A percentile compares a stretch with the other conserved stretches of the same genome.
These are phyloP conservation scores for Colletotrichum camelliae DNA, from an alignment of 2,329 filamentous ascomycete species.

Conservation along the genomic window DNA sequence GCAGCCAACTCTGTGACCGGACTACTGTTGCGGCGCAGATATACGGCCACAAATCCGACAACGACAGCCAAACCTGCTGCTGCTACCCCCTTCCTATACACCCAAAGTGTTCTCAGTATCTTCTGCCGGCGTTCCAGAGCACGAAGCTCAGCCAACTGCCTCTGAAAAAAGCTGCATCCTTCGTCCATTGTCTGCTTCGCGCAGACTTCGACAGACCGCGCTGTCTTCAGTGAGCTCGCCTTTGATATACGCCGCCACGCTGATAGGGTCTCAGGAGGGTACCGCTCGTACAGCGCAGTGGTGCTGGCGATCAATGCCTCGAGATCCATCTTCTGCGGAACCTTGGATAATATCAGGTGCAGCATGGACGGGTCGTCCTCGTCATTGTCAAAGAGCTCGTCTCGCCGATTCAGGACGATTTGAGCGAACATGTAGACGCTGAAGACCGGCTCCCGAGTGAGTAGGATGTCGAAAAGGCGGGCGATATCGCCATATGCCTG, in stretches of 20 bases:
- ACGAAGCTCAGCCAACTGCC: constrained; percentile 75
- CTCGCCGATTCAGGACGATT: constrained; percentile 80
- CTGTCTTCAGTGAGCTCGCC: constrained; percentile 86
- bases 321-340: constrained; percentile 81
- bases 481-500: constrained; percentile 88
- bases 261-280: constrained; percentile 76
- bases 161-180: constrained; percentile 70
- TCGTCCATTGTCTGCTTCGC: constrained; percentile 65
- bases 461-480: constrained; percentile 88
- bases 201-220: constrained; percentile 56
- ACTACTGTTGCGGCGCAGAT: constrained; percentile 59
- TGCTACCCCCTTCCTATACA: constrained; percentile 69
- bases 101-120: constrained; percentile 58
- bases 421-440: constrained; percentile 91
- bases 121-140: constrained; percentile 65
- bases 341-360: constrained; percentile 84
- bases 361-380: constrained; percentile 90
- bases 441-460: constrained; percentile 87
- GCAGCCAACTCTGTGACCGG: constrained; percentile 20
- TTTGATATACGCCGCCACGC: constrained; percentile 76
- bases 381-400: constrained; percentile 83
- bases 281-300: constrained; percentile 62
- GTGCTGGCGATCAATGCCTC: constrained; percentile 77
- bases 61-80: constrained; percentile 69
- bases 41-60: constrained; percentile 72